phyloP scores from a whole-genome alignment of 371 early-diverging fungal genomes.

The Mortierella polycephala region DNA sequence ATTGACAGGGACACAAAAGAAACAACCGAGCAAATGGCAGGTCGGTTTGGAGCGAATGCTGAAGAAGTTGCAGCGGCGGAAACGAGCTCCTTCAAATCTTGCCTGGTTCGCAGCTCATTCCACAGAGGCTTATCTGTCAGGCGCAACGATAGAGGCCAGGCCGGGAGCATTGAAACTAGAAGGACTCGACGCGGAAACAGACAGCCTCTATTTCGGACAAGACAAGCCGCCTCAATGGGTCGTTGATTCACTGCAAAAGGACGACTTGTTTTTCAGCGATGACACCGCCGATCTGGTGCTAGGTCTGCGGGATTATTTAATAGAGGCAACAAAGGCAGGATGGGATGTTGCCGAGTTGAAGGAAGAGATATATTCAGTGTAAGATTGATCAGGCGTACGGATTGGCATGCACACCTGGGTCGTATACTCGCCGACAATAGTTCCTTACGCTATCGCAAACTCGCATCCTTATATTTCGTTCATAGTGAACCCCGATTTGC shows the following conservation, averaged over 20 bases:
- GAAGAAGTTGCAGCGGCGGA: conserved; percentile 47
- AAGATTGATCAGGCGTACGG: conserved; percentile 5
- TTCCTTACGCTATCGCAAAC: too few species aligned
- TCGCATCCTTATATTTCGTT: too few species aligned
- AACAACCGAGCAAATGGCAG: conserved; percentile 39
- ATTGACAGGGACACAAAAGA: conserved; percentile 7
- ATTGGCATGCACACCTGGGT: too few species aligned
- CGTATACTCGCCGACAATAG: too few species aligned
- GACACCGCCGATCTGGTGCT: conserved; percentile 43
- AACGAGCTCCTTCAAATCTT: conserved; percentile 41
- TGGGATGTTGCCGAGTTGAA: conserved; percentile 47
- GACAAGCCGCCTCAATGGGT: conserved; percentile 38
- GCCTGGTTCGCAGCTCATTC: conserved; percentile 41
- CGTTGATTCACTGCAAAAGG: conserved; percentile 14
- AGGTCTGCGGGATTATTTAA: conserved; percentile 39
- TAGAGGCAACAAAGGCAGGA: conserved; percentile 32
- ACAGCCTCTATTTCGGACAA: conserved; percentile 20
- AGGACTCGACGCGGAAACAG: conserved; percentile 12
- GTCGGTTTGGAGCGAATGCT: conserved; percentile 40
- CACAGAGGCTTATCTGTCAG: conserved; percentile 33
- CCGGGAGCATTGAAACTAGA: conserved; percentile 8
- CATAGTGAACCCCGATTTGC: conserved; percentile 18
- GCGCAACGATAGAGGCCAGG: conserved; percentile 11
- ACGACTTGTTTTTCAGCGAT: conserved; percentile 39
- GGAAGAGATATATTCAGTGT: conserved; percentile 36